phyloP scores from a whole-genome alignment of 2,329 filamentous ascomycete species.

The Claviceps sp. region DNA sequence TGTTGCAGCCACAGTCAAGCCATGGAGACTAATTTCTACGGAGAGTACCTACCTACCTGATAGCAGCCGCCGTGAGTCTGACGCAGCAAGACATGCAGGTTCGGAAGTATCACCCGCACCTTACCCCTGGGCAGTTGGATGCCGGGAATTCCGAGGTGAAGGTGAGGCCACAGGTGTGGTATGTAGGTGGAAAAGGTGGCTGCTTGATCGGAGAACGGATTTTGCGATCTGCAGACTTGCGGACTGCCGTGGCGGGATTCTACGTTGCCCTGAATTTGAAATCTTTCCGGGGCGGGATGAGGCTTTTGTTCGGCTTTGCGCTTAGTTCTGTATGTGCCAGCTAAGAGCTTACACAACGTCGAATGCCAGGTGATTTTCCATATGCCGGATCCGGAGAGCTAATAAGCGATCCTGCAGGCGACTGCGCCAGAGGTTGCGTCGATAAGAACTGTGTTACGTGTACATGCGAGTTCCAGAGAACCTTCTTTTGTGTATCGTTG shows the following conservation, averaged over 20 bases:
- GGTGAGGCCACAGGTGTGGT: neutral
- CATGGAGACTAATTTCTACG: neutral
- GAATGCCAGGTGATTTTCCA: neutral
- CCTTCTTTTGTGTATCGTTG: too few relatives aligned
- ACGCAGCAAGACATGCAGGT: neutral
- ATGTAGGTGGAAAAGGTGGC: neutral
- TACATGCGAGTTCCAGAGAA: too few relatives aligned
- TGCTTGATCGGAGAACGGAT: neutral
- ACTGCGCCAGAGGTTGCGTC: too few relatives aligned
- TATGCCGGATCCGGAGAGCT: too few relatives aligned
- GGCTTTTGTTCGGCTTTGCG: neutral
- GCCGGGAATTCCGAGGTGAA: neutral
- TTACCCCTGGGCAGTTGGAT: neutral
- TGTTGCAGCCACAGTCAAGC: neutral
- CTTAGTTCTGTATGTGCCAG: neutral
- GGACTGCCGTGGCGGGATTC: neutral
- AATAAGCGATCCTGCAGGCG: too few relatives aligned
- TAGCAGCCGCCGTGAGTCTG: neutral
- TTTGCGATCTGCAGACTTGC: too few relatives aligned
- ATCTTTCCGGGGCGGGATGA: neutral
- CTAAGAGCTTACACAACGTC: neutral
- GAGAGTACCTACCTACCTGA: neutral
- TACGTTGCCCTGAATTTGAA: too few relatives aligned
- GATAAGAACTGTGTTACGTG: too few relatives aligned
- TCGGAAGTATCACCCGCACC: neutral